phyloP scores from a whole-genome alignment of 495 filamentous ascomycete species.

The Trichoderma gamsii region DNA sequence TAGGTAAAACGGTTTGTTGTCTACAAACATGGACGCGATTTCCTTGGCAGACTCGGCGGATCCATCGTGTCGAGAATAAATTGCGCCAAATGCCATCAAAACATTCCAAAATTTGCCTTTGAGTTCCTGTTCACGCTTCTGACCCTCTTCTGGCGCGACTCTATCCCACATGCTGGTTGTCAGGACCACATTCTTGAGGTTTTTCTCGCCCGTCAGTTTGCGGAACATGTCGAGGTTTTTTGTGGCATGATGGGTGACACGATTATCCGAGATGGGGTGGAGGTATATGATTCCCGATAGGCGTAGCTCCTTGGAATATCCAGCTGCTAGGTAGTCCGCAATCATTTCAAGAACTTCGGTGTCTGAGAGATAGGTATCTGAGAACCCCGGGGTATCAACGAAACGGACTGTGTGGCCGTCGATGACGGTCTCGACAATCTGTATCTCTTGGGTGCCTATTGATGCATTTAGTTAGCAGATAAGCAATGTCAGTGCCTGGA shows the following conservation, averaged over 20 bases:
- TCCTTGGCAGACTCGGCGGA: neutral
- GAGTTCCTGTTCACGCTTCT: neutral
- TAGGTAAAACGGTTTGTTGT: neutral
- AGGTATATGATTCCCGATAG: slow-evolving; percentile 38
- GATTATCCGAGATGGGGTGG: slow-evolving; percentile 38
- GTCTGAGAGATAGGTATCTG: slow-evolving; percentile 32
- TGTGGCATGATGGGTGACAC: slow-evolving; percentile 34
- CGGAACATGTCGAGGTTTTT: slow-evolving; percentile 41
- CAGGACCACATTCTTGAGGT: slow-evolving; percentile 35
- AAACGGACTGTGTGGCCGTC: slow-evolving; percentile 18
- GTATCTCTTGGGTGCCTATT: slow-evolving; percentile 16
- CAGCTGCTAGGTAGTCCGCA: slow-evolving; percentile 21
- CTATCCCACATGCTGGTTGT: slow-evolving; percentile 41
- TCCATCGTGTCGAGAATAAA: neutral
- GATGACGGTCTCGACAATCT: neutral
- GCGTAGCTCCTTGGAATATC: slow-evolving; percentile 12
- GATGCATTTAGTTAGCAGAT: neutral
- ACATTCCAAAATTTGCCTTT: neutral
- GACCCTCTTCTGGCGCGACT: neutral
- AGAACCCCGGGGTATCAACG: slow-evolving; percentile 40
- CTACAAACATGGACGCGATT: neutral
- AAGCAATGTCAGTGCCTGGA: neutral
- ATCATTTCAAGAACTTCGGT: slow-evolving; percentile 34
- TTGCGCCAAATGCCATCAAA: neutral
- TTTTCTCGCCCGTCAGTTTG: slow-evolving; percentile 36